phyloP scores from a whole-genome alignment of 2,329 filamentous ascomycete species.

The Penicillium polonicum region DNA sequence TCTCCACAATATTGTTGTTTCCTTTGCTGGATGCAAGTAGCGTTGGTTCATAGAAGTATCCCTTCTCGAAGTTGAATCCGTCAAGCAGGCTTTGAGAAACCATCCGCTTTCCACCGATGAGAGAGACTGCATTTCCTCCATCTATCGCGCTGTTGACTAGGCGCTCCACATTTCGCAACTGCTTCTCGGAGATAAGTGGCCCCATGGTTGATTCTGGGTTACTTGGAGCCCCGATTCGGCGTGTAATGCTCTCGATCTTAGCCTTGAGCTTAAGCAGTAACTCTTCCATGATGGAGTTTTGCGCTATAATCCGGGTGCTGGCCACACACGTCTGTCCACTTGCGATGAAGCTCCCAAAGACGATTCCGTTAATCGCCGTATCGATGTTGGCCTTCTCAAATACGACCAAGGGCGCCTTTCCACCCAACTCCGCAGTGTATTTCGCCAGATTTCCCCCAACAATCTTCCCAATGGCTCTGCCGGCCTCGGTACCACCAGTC shows the following conservation, averaged over 20 bases:
- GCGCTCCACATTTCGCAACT: slow-evolving; percentile 13
- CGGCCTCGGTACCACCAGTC: slow-evolving; percentile 35
- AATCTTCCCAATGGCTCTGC: slow-evolving; percentile 33
- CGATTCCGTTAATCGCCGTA: slow-evolving; percentile 31
- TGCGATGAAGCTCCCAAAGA: slow-evolving; percentile 51
- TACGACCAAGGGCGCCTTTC: slow-evolving; percentile 38
- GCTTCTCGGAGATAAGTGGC: slow-evolving; percentile 17
- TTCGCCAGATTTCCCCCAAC: slow-evolving; percentile 36
- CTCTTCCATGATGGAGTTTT: slow-evolving; percentile 44
- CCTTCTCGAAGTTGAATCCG: slow-evolving; percentile 15
- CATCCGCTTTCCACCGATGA: slow-evolving; percentile 17
- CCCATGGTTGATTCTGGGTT: slow-evolving; percentile 22
- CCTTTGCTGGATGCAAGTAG: slow-evolving; percentile 9
- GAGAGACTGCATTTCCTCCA: neutral
- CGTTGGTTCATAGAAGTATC: slow-evolving; percentile 22
- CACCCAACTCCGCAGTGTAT: slow-evolving; percentile 39
- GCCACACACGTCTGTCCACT: slow-evolving; percentile 59
- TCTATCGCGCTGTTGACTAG: slow-evolving; percentile 11
- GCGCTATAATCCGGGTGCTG: slow-evolving; percentile 54
- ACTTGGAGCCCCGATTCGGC: slow-evolving; percentile 17
- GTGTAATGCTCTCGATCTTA: slow-evolving; percentile 49
- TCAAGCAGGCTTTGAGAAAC: slow-evolving; percentile 13
- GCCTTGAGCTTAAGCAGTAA: slow-evolving; percentile 41
- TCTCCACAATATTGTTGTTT: slow-evolving; percentile 10
- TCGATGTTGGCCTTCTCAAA: slow-evolving; percentile 36